Evolutionary conservation across 2,329 filamentous ascomycete species (phyloP).

Genomic region (Biscogniauxia mediterranea): DNA sequence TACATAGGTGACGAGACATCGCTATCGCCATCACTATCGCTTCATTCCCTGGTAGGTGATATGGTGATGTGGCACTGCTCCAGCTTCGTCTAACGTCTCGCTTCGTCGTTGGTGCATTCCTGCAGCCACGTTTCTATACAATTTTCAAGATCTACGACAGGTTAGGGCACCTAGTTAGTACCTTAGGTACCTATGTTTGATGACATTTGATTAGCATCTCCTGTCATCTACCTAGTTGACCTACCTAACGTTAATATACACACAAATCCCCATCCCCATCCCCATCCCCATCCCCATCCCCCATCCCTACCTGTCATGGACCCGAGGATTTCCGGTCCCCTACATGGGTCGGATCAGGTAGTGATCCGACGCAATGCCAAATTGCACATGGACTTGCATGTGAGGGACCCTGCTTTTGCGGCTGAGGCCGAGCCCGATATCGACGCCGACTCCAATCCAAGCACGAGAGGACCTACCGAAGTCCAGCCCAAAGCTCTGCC

Average conservation of each 20-base stretch:
- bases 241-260: not conserved
- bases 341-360: not conserved
- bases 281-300: too few species aligned
- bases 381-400: constrained; percentile 22
- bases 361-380: not conserved
- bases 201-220: too few species aligned
- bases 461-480: constrained; percentile 8
- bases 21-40: not conserved
- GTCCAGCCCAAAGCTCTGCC: constrained; percentile 38
- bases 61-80: not conserved
- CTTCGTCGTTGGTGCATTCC: not conserved
- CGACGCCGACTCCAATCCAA: not conserved
- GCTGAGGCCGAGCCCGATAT: not conserved
- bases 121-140: not conserved
- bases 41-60: not conserved
- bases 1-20: not conserved
- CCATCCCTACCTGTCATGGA: not conserved
- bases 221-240: too few species aligned
- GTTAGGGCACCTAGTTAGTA: too few species aligned
- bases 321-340: constrained; percentile 7
- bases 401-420: constrained; percentile 5
- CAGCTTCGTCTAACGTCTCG: not conserved
- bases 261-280: too few species aligned
- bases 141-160: too few species aligned
- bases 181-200: too few species aligned